phyloP scores from a whole-genome alignment of 202 grass and related monocot species.

The Panicum virgatum region DNA sequence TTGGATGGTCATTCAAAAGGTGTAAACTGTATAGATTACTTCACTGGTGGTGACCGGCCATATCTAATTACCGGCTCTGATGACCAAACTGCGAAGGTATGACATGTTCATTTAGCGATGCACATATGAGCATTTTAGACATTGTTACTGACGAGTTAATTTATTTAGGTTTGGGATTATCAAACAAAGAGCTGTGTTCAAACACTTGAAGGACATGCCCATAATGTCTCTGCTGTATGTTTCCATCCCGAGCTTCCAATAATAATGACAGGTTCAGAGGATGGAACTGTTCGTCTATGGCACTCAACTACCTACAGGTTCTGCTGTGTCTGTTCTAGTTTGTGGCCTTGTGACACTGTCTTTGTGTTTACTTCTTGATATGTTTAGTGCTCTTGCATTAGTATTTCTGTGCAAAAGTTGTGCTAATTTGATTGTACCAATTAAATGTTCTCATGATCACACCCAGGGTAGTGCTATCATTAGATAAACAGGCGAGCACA shows the following conservation, averaged over 20 bases:
- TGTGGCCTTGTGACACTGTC: constrained; percentile 3
- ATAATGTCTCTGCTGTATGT: constrained; percentile 78
- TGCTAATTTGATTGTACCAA: not conserved
- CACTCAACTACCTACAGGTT: constrained; percentile 76
- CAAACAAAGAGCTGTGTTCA: constrained; percentile 75
- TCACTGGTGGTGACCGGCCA: constrained; percentile 67
- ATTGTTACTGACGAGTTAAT: constrained; percentile 24
- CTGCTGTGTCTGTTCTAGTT: not conserved
- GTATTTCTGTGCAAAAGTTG: constrained; percentile 2
- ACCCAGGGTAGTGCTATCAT: not conserved
- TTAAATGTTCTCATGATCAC: not conserved
- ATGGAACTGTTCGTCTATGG: constrained; percentile 68
- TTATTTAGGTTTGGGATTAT: constrained; percentile 77
- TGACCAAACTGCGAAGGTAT: constrained; percentile 68
- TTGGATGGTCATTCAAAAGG: constrained; percentile 70
- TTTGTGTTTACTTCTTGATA: not conserved
- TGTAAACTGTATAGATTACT: constrained; percentile 79
- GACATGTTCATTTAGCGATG: not conserved
- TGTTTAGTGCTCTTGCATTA: not conserved
- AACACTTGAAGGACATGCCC: constrained; percentile 70
- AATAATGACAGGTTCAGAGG: constrained; percentile 74
- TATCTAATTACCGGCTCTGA: constrained; percentile 76
- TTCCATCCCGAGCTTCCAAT: constrained; percentile 82
- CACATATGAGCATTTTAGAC: not conserved
- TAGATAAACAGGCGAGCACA: not conserved